Base-by-base conservation (phyloP, 1,284 basidiomycete genomes). In the Trametes versicolor region DNA sequence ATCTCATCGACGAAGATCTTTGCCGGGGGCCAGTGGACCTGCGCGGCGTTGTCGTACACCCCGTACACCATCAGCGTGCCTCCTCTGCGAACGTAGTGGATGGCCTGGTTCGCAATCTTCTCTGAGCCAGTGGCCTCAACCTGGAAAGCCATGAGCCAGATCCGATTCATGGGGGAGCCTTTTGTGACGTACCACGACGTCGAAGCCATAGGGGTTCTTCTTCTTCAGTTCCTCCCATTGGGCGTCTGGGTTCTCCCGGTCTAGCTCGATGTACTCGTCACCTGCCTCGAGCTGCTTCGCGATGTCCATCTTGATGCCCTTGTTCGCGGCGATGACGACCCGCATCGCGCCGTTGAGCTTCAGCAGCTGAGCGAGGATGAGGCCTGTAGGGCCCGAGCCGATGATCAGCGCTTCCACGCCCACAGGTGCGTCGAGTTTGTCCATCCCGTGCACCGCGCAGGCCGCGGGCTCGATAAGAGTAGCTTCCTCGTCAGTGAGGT, bases 1-100 rank as follows among this genome's bases (percentile, higher is more conserved):
- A 96, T 95, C 77, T 96, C 94, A 74, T 96, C 91, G 13, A 87
- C 84, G 75, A 96, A 96, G 70, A 96, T 96, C 81, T 90, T 93
- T 58, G 87, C 85, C 7, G 94, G 94, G 2, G 92, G 84, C 94
- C 94, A 96, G 72, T 90, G 87, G 6, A 96, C 93, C 23, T 82
- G 80, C 6, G 92, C 93, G 54, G 85, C 85, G 77, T 93, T 90
- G 70, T 83, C 83, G 72, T 92, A 92, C n/a, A 92, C 90, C 29
- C 90, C 89, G 69, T 92, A 91, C 25, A 91, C 82, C 86, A 92
- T 87, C 67, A 93, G 74, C 0, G 87, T 90, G 17, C 90, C 91
- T 45, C 93, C 92, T 66, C 94, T 83, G 19, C 93, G 85, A 43
- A 96, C 94, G 74, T 93, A 94, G 80, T 94, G 86, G 78, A 96